Base-by-base conservation (phyloP, 352 stramenopile species). In the Phytophthora quininea region DNA sequence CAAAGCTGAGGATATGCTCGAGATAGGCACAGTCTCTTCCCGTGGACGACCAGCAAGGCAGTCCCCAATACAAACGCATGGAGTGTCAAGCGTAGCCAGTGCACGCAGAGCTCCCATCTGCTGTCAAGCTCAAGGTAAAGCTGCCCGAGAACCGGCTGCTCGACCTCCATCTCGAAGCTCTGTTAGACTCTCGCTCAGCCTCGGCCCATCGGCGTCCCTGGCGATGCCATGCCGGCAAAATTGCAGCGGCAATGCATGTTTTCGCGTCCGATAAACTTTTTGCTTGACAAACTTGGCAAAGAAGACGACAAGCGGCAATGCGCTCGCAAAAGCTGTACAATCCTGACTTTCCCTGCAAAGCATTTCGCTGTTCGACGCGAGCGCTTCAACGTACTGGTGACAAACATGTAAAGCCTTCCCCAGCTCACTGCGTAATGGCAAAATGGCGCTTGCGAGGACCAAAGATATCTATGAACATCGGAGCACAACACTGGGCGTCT, bases 1-100 rank as follows among this genome's bases (percentile, higher is more conserved):
- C 66, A 73, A 69, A 69, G 60, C 66, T 69, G 66, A 73, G 61
- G 66, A 73, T 73, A 73, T 62, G 59, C 66, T 33, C 42, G 64
- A 56, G 66, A 73, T 73, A 62, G 66, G 66, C 60, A 65, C 9
- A 62, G 49, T 37, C 62, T 30, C 35, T 69, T 73, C 54, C 61
- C 65, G 69, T 59, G 37, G 35, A n/a, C 31, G 12, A 5, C 35
- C 35, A 57, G 59, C 65, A 56, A 59, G 55, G 64, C 29, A 24
- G 45, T 58, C 45, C 15, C 24, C 49, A 42, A 72, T 72, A 72
- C 64, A 72, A 72, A 72, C 38, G 58, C 47, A 57, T 64, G 58
- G 64, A 72, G 58, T 14, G 10, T 43, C 29, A 54, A 49, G 42
- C 64, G 58, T 64, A 72, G 64, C 64, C 57, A 35, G 64, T 71